A percentile compares a stretch with the other conserved stretches of the same genome.
Conservation (phyloP, 2,329 filamentous ascomycete species). For the Zymoseptoria ardabiliae region DNA sequence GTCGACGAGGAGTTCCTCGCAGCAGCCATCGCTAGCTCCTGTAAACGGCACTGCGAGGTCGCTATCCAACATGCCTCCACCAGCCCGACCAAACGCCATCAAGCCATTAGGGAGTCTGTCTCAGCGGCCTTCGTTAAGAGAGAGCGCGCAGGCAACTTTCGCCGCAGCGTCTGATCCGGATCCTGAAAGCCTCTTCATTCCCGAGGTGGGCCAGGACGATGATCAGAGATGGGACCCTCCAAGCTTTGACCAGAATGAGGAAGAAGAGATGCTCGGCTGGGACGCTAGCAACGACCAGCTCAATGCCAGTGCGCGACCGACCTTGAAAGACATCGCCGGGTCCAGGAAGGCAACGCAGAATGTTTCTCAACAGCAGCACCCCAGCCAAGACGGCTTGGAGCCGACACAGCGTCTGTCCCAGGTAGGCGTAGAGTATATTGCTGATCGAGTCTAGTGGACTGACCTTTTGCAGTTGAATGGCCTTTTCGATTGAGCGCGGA, state of each 20-base stretch:
- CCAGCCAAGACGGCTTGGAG: conserved; percentile 43
- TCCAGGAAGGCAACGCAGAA: conserved; percentile 9
- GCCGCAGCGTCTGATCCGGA: conserved; percentile 48
- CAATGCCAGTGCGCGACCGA: conserved; percentile 37
- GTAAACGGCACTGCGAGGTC: conserved; percentile 9
- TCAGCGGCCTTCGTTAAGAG: conserved; percentile 21
- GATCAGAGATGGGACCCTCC: conserved; percentile 67
- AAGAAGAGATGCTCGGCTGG: conserved; percentile 65
- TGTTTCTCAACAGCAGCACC: neutral
- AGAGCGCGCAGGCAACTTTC: conserved; percentile 11
- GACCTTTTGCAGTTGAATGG: conserved; percentile 28
- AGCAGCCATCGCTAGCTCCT: conserved; percentile 20
- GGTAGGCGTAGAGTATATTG: conserved; percentile 36
- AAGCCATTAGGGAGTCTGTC: conserved; percentile 26
- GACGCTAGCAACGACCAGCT: conserved; percentile 60
- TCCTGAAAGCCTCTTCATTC: conserved; percentile 65
- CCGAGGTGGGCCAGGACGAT: conserved; percentile 49
- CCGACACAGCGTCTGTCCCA: conserved; percentile 70
- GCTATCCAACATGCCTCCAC: conserved; percentile 36
- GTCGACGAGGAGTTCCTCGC: conserved; percentile 27
- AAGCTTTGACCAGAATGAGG: conserved; percentile 55
- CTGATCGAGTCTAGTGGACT: conserved; percentile 8
- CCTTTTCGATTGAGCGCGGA: conserved; percentile 31
- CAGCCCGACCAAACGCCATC: conserved; percentile 28
- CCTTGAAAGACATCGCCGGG: conserved; percentile 36